Conservation (phyloP, 352 stramenopile genomes). For the Blastocystis sp. region DNA sequence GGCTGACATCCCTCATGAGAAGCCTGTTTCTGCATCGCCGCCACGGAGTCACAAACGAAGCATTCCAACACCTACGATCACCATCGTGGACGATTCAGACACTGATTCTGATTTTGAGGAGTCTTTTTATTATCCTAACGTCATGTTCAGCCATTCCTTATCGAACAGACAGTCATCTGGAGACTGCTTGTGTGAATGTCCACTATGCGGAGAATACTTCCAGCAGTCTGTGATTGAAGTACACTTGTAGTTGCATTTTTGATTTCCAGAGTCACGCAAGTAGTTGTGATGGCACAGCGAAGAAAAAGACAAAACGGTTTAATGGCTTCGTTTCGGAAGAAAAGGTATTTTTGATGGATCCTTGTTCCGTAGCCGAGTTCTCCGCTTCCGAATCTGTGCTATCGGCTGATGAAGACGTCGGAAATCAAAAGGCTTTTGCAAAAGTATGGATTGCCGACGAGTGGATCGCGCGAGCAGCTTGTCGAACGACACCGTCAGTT, state of each 20-base stretch:
- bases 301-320: not conserved
- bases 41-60: not conserved
- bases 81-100: not conserved
- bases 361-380: not conserved
- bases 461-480: not conserved
- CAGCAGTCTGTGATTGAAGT: slow-evolving; percentile 27
- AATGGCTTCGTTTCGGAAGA: not conserved
- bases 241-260: not conserved
- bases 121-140: not conserved
- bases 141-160: not conserved
- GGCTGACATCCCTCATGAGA: not conserved
- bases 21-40: not conserved
- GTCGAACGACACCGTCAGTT: slow-evolving; percentile 42
- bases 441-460: slow-evolving; percentile 3
- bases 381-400: slow-evolving; percentile 26
- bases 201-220: slow-evolving; percentile 35
- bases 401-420: slow-evolving; percentile 29
- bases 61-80: not conserved
- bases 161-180: not conserved
- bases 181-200: slow-evolving; percentile 18
- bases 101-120: slow-evolving; percentile 14
- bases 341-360: not conserved
- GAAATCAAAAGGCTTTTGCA: slow-evolving; percentile 47
- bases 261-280: not conserved
- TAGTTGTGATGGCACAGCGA: not conserved